phyloP scores from a whole-genome alignment of 2,329 filamentous ascomycete genomes.

The Neonectria sp. region DNA sequence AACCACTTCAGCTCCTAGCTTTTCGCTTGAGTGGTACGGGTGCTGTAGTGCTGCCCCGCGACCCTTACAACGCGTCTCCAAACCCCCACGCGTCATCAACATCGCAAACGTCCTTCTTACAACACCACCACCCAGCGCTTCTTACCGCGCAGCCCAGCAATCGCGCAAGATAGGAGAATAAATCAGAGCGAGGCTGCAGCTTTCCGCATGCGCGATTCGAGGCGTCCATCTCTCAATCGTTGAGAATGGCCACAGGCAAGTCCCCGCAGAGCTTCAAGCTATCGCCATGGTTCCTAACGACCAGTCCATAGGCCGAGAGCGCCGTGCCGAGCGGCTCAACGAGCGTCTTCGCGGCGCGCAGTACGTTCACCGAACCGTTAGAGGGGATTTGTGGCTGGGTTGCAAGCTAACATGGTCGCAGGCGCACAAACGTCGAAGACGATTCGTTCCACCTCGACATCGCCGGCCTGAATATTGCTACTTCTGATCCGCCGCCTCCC shows the following conservation, averaged over 20 bases:
- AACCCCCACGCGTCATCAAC: constrained; percentile 41
- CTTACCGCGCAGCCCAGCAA: constrained; percentile 16
- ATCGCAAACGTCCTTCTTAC: constrained; percentile 42
- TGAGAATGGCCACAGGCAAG: constrained; percentile 56
- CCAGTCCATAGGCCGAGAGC: constrained; percentile 56
- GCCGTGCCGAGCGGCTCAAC: constrained; percentile 74
- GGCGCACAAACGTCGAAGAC: constrained; percentile 71
- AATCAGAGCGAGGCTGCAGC: background rate
- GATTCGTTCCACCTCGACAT: constrained; percentile 71
- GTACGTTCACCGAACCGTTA: constrained; percentile 56
- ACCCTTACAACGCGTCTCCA: constrained; percentile 42
- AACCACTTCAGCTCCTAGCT: background rate
- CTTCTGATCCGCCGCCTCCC: constrained; percentile 40
- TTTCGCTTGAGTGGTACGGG: constrained; percentile 8
- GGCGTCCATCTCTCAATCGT: constrained; percentile 4
- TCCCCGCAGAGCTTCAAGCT: background rate
- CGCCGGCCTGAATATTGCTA: constrained; percentile 55
- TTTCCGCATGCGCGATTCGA: constrained; percentile 26
- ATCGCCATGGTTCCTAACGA: background rate
- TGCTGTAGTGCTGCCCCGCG: constrained; percentile 39
- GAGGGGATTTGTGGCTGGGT: background rate
- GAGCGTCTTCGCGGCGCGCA: constrained; percentile 76
- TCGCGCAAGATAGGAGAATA: background rate
- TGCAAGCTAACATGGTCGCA: constrained; percentile 42
- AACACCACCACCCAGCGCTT: constrained; percentile 34